phyloP scores from a whole-genome alignment of 495 filamentous ascomycete species.

The Stereocaulon alpinum region DNA sequence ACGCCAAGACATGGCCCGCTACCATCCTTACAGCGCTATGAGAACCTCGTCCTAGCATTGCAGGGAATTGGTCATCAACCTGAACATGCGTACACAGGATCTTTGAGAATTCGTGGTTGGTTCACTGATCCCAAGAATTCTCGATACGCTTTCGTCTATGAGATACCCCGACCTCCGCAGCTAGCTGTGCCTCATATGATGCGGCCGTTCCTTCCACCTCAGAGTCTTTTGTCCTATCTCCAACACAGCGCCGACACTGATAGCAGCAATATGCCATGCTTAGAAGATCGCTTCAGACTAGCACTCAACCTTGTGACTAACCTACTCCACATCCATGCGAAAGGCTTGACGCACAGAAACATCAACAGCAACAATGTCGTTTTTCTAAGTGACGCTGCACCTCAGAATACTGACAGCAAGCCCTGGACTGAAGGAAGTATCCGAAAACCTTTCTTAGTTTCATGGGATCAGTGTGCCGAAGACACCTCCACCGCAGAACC shows the following conservation, averaged over 20 bases:
- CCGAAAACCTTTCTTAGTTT: slow-evolving; percentile 64
- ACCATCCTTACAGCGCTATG: slow-evolving; percentile 53
- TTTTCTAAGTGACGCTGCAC: slow-evolving; percentile 53
- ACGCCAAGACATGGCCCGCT: slow-evolving; percentile 53
- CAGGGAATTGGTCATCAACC: slow-evolving; percentile 40
- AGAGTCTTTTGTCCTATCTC: slow-evolving; percentile 39
- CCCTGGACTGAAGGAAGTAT: slow-evolving; percentile 47
- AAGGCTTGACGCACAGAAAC: slow-evolving; percentile 69
- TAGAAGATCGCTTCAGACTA: slow-evolving; percentile 76
- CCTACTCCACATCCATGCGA: slow-evolving; percentile 63
- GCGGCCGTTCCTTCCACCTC: slow-evolving; percentile 28
- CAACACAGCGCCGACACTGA: slow-evolving; percentile 38
- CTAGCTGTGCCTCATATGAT: slow-evolving; percentile 26
- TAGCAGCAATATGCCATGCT: slow-evolving; percentile 37
- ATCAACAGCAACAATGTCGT: slow-evolving; percentile 72
- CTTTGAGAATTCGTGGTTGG: slow-evolving; percentile 72
- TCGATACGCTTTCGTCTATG: slow-evolving; percentile 72
- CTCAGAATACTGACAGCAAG: slow-evolving; percentile 24
- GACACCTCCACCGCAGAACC: slow-evolving; percentile 42
- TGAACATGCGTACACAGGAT: slow-evolving; percentile 41
- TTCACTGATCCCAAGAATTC: slow-evolving; percentile 48
- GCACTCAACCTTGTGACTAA: slow-evolving; percentile 70
- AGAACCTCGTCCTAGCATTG: slow-evolving; percentile 49
- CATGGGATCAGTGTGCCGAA: slow-evolving; percentile 69
- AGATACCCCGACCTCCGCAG: slow-evolving; percentile 53